phyloP scores from a whole-genome alignment of 257 asterid genomes.

The Paulownia fortunei region DNA sequence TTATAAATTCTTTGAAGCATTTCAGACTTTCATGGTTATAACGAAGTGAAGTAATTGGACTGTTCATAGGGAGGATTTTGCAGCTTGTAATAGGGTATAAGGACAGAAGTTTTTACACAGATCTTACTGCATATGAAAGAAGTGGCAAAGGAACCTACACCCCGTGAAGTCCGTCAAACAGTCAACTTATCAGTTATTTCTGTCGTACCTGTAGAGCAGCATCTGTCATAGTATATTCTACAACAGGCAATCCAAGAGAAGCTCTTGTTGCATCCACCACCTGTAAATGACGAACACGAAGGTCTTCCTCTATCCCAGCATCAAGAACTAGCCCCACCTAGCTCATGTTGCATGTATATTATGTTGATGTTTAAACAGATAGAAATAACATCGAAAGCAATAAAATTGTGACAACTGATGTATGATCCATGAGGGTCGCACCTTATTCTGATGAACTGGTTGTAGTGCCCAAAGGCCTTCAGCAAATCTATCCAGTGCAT shows the following conservation, averaged over 20 bases:
- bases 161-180: not conserved
- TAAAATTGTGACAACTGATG: constrained; percentile 11
- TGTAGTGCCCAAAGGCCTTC: constrained; percentile 89
- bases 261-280: constrained; percentile 94
- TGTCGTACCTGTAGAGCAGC: constrained; percentile 73
- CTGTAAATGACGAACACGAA: constrained; percentile 83
- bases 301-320: constrained; percentile 88
- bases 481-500: constrained; percentile 91
- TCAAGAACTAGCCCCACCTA: constrained; percentile 94
- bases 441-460: constrained; percentile 92
- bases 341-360: constrained; percentile 25
- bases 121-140: not conserved
- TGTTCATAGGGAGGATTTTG: not conserved
- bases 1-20: not conserved
- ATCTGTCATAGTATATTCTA: constrained; percentile 75
- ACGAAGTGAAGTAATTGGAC: constrained; percentile 7
- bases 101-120: not conserved
- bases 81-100: not conserved
- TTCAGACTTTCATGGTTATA: not conserved
- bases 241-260: constrained; percentile 87
- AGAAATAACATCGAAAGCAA: constrained; percentile 5
- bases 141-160: not conserved
- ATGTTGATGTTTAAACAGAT: constrained; percentile 9
- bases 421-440: constrained; percentile 30
- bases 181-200: not conserved